A percentile compares a stretch with the other conserved stretches of the same genome.
Evolutionary conservation across 2,329 filamentous ascomycete species (phyloP).

Genomic region (Xylariaceae sp.): DNA sequence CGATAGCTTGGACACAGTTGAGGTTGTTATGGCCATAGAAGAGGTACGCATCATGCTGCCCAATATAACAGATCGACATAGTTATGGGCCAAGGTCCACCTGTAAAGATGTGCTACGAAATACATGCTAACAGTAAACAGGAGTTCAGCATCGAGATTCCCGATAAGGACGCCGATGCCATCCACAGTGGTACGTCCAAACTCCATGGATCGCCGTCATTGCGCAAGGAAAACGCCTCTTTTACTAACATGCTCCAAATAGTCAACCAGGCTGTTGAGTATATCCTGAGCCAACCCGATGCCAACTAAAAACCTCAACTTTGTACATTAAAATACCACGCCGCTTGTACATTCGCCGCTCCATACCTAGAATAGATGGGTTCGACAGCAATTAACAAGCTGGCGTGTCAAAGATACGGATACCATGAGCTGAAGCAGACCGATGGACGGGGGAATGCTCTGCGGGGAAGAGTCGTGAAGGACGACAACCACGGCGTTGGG

Average conservation of each 20-base stretch:
- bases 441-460: no score
- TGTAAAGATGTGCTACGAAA: neutral
- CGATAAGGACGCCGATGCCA: conserved; percentile 91
- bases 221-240: no score
- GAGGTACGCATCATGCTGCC: conserved; percentile 58
- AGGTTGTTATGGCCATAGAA: conserved; percentile 99
- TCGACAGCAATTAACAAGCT: neutral
- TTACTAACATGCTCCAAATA: conserved; percentile 38
- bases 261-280: conserved; percentile 94
- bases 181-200: conserved; percentile 79
- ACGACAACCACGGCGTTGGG: neutral
- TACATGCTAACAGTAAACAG: conserved; percentile 29
- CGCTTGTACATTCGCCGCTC: conserved; percentile 19
- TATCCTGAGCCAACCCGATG: conserved; percentile 89
- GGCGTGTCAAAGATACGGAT: neutral
- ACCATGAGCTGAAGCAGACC: no score
- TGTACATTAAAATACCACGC: conserved; percentile 29
- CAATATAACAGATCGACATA: neutral
- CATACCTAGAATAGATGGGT: no score
- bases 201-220: no score
- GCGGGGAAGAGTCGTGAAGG: no score
- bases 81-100: no score
- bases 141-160: conserved; percentile 91
- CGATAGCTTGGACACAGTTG: conserved; percentile 96
- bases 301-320: conserved; percentile 50